Percentiles rank a stretch among this genome's conserved stretches.
phyloP scores from a whole-genome alignment of 2,329 filamentous ascomycete species.

The Stagonosporopsis cucurbitacearum region DNA sequence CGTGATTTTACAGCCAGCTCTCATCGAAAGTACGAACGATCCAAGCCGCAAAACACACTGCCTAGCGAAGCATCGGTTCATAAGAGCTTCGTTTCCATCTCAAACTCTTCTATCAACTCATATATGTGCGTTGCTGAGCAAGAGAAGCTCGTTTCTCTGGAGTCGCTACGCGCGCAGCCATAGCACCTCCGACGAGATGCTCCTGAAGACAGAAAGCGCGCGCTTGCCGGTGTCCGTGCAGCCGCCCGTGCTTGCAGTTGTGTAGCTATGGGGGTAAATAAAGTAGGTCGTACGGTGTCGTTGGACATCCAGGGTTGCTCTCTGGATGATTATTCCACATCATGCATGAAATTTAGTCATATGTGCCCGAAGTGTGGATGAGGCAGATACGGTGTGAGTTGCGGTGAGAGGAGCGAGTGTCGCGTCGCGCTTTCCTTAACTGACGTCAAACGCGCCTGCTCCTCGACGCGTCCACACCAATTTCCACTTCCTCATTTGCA shows the following conservation, averaged over 20 bases:
- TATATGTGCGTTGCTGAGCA: not conserved
- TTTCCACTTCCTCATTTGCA: conserved; percentile 16
- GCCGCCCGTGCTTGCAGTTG: not conserved
- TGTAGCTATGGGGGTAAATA: not conserved
- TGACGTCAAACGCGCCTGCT: conserved; percentile 25
- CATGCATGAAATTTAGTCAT: not conserved
- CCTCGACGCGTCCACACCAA: conserved; percentile 16
- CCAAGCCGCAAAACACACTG: not conserved
- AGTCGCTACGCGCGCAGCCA: not conserved
- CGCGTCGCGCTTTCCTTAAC: conserved; percentile 27
- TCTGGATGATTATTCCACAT: not conserved
- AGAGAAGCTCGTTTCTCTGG: not conserved
- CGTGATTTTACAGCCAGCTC: not conserved
- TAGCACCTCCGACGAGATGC: not conserved
- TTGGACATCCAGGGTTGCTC: not conserved
- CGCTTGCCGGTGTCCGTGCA: not conserved
- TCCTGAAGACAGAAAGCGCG: not conserved
- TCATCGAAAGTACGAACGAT: not conserved
- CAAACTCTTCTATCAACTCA: not conserved
- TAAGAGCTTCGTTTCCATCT: not conserved
- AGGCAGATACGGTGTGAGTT: conserved; percentile 11
- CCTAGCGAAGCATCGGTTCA: too few species aligned
- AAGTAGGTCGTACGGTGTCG: conserved; percentile 2
- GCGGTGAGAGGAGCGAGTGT: conserved; percentile 14
- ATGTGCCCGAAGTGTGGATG: conserved; percentile 2